Percentiles rank a stretch among this genome's conserved stretches.
phyloP scores from a whole-genome alignment of 1,139 yeast genomes.

The Candida buenavistaensis region DNA sequence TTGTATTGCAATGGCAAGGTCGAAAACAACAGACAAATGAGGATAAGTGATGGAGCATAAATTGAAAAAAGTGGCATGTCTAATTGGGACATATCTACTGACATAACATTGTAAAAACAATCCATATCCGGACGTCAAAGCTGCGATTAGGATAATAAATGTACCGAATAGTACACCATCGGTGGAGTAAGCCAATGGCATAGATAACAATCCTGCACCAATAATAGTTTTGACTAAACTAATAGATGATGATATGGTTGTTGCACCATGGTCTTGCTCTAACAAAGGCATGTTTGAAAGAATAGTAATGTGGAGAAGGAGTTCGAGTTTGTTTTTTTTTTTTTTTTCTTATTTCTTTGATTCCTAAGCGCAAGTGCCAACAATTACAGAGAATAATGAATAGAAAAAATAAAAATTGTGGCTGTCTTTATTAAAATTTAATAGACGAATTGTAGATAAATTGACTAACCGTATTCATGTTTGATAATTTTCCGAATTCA shows the following conservation, averaged over 20 bases:
- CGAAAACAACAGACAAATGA: constrained; percentile 75
- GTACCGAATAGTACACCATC: constrained; percentile 79
- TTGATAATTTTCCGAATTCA: no score
- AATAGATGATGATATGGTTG: constrained; percentile 51
- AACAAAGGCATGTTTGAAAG: constrained; percentile 13
- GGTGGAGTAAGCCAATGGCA: constrained; percentile 86
- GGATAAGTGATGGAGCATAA: constrained; percentile 87
- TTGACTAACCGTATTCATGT: no score
- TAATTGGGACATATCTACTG: constrained; percentile 65
- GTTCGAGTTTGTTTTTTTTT: no score
- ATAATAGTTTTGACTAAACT: constrained; percentile 71
- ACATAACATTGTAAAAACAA: constrained; percentile 76
- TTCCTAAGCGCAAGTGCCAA: no score
- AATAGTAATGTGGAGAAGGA: constrained; percentile 4
- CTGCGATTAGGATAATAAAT: constrained; percentile 67
- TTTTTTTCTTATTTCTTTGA: no score
- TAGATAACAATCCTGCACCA: constrained; percentile 92
- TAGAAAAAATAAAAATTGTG: no score
- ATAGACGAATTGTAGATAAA: no score
- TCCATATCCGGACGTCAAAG: constrained; percentile 77
- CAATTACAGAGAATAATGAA: no score
- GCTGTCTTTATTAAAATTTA: no score
- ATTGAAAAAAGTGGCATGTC: constrained; percentile 84
- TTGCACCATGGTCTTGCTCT: constrained; percentile 21
- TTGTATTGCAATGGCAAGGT: constrained; percentile 83